phyloP scores from a whole-genome alignment of 495 filamentous ascomycete species.

The Hypoxylon fuscum region DNA sequence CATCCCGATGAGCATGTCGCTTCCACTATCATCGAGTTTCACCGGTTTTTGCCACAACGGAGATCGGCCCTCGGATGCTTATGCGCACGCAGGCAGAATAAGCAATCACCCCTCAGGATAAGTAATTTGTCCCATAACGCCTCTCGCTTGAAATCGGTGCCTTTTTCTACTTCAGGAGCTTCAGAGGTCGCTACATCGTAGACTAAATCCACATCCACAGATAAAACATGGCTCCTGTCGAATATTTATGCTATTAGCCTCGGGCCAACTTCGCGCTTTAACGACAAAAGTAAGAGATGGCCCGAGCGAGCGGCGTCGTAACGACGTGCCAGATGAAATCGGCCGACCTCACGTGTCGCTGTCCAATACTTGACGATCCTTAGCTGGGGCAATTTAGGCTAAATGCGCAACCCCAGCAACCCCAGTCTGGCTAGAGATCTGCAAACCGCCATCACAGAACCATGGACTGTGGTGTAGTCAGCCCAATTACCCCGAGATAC shows the following conservation, averaged over 20 bases:
- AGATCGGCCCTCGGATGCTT: too few species aligned
- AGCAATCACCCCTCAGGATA: too few species aligned
- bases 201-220: too few species aligned
- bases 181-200: too few species aligned
- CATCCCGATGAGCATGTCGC: too few species aligned
- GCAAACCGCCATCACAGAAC: too few species aligned
- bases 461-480: background rate
- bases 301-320: background rate
- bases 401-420: conserved; percentile 28
- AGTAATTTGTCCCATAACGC: too few species aligned
- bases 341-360: conserved; percentile 25
- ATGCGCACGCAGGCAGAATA: too few species aligned
- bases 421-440: conserved; percentile 3
- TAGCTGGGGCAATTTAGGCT: conserved; percentile 40
- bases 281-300: background rate
- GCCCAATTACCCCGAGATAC: conserved; percentile 37
- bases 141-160: too few species aligned
- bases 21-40: too few species aligned
- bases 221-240: background rate
- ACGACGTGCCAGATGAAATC: background rate
- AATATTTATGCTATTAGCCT: background rate
- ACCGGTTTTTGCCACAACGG: too few species aligned
- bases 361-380: conserved; percentile 15
- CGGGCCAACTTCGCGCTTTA: background rate
- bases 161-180: too few species aligned